Evolutionary conservation across 2,329 filamentous ascomycete species (phyloP).

Genomic region (Periconia digitata): DNA sequence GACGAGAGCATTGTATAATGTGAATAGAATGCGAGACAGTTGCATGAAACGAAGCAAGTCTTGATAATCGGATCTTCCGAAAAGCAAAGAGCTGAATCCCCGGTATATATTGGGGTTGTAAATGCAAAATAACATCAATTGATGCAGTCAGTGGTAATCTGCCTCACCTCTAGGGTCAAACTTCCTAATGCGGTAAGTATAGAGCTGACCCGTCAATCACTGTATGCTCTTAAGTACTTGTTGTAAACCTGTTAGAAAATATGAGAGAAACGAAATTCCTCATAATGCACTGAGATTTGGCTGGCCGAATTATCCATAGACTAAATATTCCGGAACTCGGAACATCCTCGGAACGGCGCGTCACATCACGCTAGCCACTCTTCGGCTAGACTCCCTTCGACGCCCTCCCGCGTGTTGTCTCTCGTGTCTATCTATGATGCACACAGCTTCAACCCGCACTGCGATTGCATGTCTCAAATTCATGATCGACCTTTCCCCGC

Average conservation of each 20-base stretch:
- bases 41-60: neutral
- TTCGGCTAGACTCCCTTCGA: slow-evolving; percentile 3
- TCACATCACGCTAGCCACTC: slow-evolving; percentile 15
- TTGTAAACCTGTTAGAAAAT: too few relatives aligned
- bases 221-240: too few relatives aligned
- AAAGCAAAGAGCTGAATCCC: too few relatives aligned
- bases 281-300: too few relatives aligned
- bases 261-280: neutral
- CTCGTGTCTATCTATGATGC: neutral
- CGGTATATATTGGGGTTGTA: too few relatives aligned
- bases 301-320: too few relatives aligned
- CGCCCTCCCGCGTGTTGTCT: slow-evolving; percentile 15
- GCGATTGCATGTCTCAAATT: slow-evolving; percentile 22
- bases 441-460: slow-evolving; percentile 20
- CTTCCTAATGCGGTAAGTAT: too few relatives aligned
- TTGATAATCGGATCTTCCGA: too few relatives aligned
- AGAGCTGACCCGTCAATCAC: too few relatives aligned
- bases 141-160: slow-evolving; percentile 15
- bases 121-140: too few relatives aligned
- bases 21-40: neutral
- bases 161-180: too few relatives aligned
- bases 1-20: slow-evolving; percentile 30
- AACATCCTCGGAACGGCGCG: neutral
- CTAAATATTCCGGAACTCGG: neutral
- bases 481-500: slow-evolving; percentile 14